phyloP scores from a whole-genome alignment of 306 rosid species.

The Acacia melanoxylon region DNA sequence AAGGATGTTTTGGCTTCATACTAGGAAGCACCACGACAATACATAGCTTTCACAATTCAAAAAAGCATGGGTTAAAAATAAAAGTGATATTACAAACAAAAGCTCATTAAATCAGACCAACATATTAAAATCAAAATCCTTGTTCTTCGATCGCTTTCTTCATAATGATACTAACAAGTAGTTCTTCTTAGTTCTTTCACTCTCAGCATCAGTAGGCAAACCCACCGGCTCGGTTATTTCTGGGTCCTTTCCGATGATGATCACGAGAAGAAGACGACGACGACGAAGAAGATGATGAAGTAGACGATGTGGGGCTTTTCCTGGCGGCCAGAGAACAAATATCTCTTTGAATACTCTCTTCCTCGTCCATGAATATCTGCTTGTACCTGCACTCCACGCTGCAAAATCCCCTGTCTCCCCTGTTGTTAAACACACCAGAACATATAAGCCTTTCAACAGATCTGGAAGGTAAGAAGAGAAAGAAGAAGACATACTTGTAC shows the following conservation, averaged over 20 bases:
- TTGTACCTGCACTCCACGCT: constrained; percentile 93
- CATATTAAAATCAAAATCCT: neutral
- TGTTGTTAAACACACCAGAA: constrained; percentile 20
- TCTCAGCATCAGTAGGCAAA: constrained; percentile 37
- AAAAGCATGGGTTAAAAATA: constrained; percentile 23
- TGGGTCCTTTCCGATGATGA: constrained; percentile 47
- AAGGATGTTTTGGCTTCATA: constrained; percentile 60
- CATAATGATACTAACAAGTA: neutral
- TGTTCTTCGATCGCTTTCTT: neutral
- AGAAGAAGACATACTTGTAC: constrained; percentile 68
- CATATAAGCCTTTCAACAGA: constrained; percentile 10
- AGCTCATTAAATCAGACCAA: neutral
- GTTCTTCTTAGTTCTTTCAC: neutral
- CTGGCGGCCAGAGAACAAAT: constrained; percentile 54
- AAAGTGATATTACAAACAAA: constrained; percentile 31
- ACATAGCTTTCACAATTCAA: constrained; percentile 33
- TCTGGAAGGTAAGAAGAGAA: neutral
- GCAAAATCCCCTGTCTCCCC: constrained; percentile 90
- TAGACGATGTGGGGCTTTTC: constrained; percentile 24
- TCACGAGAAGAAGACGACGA: constrained; percentile 25
- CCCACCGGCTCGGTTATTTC: constrained; percentile 42
- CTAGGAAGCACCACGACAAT: constrained; percentile 56
- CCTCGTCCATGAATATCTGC: constrained; percentile 88
- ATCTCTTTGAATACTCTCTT: constrained; percentile 48
- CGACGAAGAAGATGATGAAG: neutral